Evolutionary conservation across 805 yeast genomes (phyloP).

Genomic region (Maudiozyma pseudohumilis): DNA sequence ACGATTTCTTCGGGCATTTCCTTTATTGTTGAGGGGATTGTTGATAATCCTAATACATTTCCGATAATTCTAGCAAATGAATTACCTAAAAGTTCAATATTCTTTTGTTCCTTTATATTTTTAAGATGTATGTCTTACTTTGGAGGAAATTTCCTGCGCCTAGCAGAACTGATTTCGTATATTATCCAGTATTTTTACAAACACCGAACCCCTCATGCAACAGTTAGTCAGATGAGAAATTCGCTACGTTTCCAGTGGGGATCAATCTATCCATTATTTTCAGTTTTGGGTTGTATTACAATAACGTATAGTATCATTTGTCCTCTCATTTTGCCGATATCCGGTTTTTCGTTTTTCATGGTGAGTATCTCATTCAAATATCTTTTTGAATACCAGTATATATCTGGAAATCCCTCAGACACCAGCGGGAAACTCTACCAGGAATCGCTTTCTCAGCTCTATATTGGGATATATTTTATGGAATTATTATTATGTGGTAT

Average conservation of each 20-base stretch:
- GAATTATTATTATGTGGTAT: slow-evolving; percentile 73
- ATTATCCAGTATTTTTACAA: slow-evolving; percentile 27
- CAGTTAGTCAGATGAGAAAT: slow-evolving; percentile 35
- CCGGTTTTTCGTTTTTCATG: slow-evolving; percentile 45
- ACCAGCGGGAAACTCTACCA: slow-evolving; percentile 66
- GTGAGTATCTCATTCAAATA: slow-evolving; percentile 62
- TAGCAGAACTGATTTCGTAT: slow-evolving; percentile 39
- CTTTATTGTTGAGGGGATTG: slow-evolving; percentile 47
- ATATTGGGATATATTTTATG: slow-evolving; percentile 72
- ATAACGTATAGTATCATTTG: slow-evolving; percentile 70
- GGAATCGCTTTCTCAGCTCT: slow-evolving; percentile 62
- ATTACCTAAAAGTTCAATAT: slow-evolving; percentile 77
- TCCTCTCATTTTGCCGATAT: slow-evolving; percentile 61
- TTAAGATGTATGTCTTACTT: slow-evolving; percentile 68
- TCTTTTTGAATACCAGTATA: slow-evolving; percentile 49
- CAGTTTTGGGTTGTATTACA: slow-evolving; percentile 71
- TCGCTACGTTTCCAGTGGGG: slow-evolving; percentile 63
- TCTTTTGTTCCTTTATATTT: slow-evolving; percentile 69
- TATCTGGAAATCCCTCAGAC: slow-evolving; percentile 44
- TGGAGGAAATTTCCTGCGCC: slow-evolving; percentile 60
- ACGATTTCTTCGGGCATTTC: slow-evolving; percentile 75
- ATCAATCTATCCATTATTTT: slow-evolving; percentile 60
- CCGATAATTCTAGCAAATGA: slow-evolving; percentile 66
- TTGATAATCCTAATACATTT: slow-evolving; percentile 62
- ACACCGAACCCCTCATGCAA: slow-evolving; percentile 56